Percentiles rank a stretch among this genome's conserved stretches.
These are phyloP conservation scores for Erigeron canadensis DNA, from an alignment of 129 eudicot genomes.

Conservation along the genomic window DNA sequence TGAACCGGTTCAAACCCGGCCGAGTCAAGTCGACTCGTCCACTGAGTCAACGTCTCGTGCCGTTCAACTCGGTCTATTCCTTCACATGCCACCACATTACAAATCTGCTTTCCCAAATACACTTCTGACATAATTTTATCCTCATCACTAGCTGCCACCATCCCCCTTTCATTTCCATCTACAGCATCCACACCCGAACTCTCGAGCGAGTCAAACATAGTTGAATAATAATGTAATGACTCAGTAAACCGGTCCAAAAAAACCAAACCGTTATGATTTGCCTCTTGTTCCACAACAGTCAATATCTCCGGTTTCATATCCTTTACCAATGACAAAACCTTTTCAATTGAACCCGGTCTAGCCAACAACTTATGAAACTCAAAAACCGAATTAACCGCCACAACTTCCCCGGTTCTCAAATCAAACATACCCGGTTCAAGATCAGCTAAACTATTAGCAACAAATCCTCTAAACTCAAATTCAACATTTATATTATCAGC, in stretches of 20 bases:
- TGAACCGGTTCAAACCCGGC: conserved; percentile 71
- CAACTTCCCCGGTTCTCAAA: conserved; percentile 48
- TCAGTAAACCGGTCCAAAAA: conserved; percentile 81
- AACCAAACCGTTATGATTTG: conserved; percentile 60
- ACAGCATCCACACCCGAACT: conserved; percentile 30
- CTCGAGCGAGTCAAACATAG: conserved; percentile 79
- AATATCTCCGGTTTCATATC: conserved; percentile 59
- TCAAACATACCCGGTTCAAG: conserved; percentile 61
- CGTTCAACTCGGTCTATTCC: conserved; percentile 74
- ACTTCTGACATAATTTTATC: conserved; percentile 78
- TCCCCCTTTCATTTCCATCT: conserved; percentile 23
- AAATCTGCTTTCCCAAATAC: conserved; percentile 71
- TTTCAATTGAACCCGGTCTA: conserved; percentile 55
- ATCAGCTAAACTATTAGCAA: conserved; percentile 65
- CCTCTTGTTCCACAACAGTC: conserved; percentile 80
- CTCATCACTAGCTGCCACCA: conserved; percentile 29
- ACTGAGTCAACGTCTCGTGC: conserved; percentile 66
- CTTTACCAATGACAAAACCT: conserved; percentile 51
- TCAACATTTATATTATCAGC: conserved; percentile 63
- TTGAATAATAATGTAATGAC: conserved; percentile 73
- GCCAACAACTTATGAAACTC: conserved; percentile 69
- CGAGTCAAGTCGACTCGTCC: conserved; percentile 49
- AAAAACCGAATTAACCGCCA: conserved; percentile 79
- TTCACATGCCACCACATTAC: conserved; percentile 80
- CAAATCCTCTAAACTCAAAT: conserved; percentile 72